A percentile compares a stretch with the other conserved stretches of the same genome.
These are phyloP conservation scores for Claviceps sp. DNA, from an alignment of 2,329 filamentous ascomycete genomes.

Conservation along the genomic window DNA sequence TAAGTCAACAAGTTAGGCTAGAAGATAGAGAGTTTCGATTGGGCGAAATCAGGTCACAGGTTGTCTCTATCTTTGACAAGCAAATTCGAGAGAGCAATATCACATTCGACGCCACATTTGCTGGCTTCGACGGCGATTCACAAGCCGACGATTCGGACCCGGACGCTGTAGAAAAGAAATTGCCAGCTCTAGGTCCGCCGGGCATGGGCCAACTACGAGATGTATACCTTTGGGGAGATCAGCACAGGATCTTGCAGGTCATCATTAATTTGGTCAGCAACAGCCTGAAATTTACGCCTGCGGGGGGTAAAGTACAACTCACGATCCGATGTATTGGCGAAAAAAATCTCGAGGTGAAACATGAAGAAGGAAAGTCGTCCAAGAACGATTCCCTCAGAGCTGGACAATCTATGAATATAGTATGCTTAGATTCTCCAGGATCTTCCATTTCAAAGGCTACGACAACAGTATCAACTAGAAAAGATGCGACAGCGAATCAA, in stretches of 20 bases:
- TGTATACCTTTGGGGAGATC: slow-evolving; percentile 85
- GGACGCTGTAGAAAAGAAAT: slow-evolving; percentile 20
- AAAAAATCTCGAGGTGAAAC: slow-evolving; percentile 21
- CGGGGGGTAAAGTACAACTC: slow-evolving; percentile 61
- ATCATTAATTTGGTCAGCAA: slow-evolving; percentile 89
- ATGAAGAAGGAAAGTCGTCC: slow-evolving; percentile 36
- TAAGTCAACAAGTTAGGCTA: slow-evolving; percentile 67
- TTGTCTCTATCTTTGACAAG: slow-evolving; percentile 78
- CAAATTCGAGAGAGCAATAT: slow-evolving; percentile 73
- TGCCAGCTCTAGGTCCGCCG: slow-evolving; percentile 49
- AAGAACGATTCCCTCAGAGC: slow-evolving; percentile 24
- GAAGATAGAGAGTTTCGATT: slow-evolving; percentile 79
- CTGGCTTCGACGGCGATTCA: slow-evolving; percentile 22
- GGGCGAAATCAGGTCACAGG: slow-evolving; percentile 71
- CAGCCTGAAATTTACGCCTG: slow-evolving; percentile 78
- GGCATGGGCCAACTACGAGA: slow-evolving; percentile 61
- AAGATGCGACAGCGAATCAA: slow-evolving; percentile 37
- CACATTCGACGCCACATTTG: slow-evolving; percentile 57
- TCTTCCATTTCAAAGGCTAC: slow-evolving; percentile 34
- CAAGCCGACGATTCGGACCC: slow-evolving; percentile 19
- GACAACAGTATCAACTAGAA: slow-evolving; percentile 7
- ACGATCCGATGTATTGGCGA: slow-evolving; percentile 63
- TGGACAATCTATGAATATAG: slow-evolving; percentile 30
- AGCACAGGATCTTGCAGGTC: slow-evolving; percentile 83
- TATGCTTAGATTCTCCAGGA: slow-evolving; percentile 35